A percentile compares a stretch with the other conserved stretches of the same genome.
Evolutionary conservation across 169 alveolate genomes (phyloP).

Genomic region (Eimeria praecox): DNA sequence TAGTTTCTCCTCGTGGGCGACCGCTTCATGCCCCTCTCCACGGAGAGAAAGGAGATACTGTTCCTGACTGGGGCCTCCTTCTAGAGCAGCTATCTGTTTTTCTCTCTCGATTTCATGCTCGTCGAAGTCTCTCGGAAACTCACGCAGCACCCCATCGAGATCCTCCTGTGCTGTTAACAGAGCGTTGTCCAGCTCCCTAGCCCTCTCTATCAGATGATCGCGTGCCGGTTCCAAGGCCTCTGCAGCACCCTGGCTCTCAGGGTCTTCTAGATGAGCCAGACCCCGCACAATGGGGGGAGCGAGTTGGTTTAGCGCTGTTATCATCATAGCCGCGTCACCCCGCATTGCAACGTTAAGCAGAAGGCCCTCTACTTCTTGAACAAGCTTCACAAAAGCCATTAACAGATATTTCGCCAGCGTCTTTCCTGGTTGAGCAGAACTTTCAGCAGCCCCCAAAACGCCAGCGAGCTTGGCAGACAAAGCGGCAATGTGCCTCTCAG

Average conservation of each 20-base stretch:
- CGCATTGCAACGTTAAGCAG: neutral
- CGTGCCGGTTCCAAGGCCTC: neutral
- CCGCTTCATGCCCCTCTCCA: neutral
- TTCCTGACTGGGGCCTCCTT: neutral
- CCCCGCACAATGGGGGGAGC: conserved; percentile 22
- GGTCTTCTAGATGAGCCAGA: conserved; percentile 5
- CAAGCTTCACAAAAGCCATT: neutral
- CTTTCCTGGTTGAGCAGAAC: neutral
- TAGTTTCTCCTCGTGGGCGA: neutral
- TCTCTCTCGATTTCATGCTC: neutral
- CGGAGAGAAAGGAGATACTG: neutral
- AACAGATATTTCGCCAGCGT: neutral
- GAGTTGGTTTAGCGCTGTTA: neutral
- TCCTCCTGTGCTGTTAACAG: conserved; percentile 6
- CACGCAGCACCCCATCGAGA: neutral
- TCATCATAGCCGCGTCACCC: conserved; percentile 21
- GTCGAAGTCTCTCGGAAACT: neutral
- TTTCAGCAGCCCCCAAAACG: conserved; percentile 10
- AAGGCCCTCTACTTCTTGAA: neutral
- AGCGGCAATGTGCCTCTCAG: neutral
- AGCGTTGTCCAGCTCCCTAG: conserved; percentile 6
- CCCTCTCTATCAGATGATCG: neutral
- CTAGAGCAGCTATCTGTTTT: neutral
- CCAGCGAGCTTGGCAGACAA: conserved; percentile 19
- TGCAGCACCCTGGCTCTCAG: neutral